phyloP scores from a whole-genome alignment of 148 eudicot species.

The Heliamphora exappendiculata region DNA sequence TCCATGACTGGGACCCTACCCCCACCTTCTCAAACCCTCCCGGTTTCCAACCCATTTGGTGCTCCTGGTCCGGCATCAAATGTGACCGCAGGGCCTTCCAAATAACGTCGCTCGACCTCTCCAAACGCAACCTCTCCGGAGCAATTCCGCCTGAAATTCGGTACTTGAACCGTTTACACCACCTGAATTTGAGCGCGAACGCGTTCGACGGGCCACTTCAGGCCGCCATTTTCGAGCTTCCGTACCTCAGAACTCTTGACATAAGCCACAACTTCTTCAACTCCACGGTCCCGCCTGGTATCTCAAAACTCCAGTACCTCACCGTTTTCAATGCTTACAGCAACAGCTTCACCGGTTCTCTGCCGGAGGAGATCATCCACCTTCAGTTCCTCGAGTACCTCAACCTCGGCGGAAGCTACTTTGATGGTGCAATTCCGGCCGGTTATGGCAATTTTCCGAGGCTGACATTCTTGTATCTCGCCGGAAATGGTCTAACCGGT shows the following conservation, averaged over 20 bases:
- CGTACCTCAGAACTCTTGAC: slow-evolving; percentile 53
- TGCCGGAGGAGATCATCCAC: slow-evolving; percentile 47
- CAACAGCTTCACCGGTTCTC: slow-evolving; percentile 66
- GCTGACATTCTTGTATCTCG: slow-evolving; percentile 43
- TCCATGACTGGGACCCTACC: slow-evolving; percentile 56
- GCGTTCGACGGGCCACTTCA: slow-evolving; percentile 46
- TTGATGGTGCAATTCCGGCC: slow-evolving; percentile 58
- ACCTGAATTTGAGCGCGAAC: slow-evolving; percentile 59
- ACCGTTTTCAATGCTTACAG: slow-evolving; percentile 53
- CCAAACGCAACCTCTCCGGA: slow-evolving; percentile 66
- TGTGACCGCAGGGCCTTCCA: slow-evolving; percentile 33
- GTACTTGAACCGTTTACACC: slow-evolving; percentile 33
- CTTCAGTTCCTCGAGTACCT: slow-evolving; percentile 44
- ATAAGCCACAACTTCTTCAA: slow-evolving; percentile 61
- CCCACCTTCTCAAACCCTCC: slow-evolving; percentile 11
- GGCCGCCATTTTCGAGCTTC: slow-evolving; percentile 40
- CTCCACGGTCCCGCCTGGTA: slow-evolving; percentile 57
- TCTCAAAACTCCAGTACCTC: slow-evolving; percentile 49
- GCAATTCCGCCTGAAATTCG: slow-evolving; percentile 36
- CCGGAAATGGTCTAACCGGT: slow-evolving; percentile 63
- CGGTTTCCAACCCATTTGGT: slow-evolving; percentile 41
- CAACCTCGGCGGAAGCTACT: slow-evolving; percentile 89
- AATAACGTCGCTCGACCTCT: slow-evolving; percentile 55
- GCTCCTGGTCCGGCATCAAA: slow-evolving; percentile 74
- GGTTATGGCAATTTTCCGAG: slow-evolving; percentile 43